phyloP scores from a whole-genome alignment of 257 asterid species.

The Gentiana macrophylla region DNA sequence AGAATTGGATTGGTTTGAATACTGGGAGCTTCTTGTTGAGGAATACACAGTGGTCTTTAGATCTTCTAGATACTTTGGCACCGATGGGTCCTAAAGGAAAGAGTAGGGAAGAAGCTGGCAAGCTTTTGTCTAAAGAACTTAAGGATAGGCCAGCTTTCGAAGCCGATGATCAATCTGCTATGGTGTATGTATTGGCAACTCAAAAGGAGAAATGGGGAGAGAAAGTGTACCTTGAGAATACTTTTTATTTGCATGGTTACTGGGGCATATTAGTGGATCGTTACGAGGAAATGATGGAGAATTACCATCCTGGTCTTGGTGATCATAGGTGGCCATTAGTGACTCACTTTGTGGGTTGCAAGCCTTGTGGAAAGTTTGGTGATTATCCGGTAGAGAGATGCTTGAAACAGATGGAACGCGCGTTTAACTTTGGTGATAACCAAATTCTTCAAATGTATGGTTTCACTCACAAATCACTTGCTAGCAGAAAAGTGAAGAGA shows the following conservation, averaged over 20 bases:
- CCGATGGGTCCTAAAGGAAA: constrained; percentile 98
- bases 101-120: constrained; percentile 72
- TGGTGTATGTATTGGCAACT: constrained; percentile 79
- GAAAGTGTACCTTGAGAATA: constrained; percentile 70
- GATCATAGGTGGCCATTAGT: constrained; percentile 96
- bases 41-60: constrained; percentile 89
- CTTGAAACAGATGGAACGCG: constrained; percentile 91
- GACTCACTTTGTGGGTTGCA: constrained; percentile 98
- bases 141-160: constrained; percentile 74
- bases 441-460: constrained; percentile 89
- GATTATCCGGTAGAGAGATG: constrained; percentile 91
- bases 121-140: constrained; percentile 55
- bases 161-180: constrained; percentile 94
- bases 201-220: constrained; percentile 74
- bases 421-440: constrained; percentile 71
- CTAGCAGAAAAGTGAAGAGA: constrained; percentile 55
- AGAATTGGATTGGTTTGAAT: constrained; percentile 88
- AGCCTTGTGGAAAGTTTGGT: constrained; percentile 88
- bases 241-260: constrained; percentile 72
- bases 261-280: constrained; percentile 88
- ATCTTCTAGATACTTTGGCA: constrained; percentile 73
- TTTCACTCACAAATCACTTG: constrained; percentile 53
- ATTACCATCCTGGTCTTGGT: constrained; percentile 78
- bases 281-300: constrained; percentile 92
- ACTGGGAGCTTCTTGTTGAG: constrained; percentile 89